phyloP scores from a whole-genome alignment of 257 asterid genomes.

The Ilex aquifolium region DNA sequence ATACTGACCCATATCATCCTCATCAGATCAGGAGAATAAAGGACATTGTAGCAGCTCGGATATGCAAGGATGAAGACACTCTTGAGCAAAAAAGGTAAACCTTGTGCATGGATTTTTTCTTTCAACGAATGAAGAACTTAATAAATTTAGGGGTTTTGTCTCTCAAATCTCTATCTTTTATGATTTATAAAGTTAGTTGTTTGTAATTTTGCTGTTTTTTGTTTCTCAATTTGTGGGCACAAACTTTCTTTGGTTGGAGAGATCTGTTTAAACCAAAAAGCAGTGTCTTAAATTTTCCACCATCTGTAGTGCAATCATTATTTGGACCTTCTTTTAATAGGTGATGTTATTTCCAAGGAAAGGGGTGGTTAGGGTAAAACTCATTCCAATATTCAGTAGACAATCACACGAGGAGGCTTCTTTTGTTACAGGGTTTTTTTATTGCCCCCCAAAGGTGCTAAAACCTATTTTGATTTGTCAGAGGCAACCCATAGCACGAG shows the following conservation, averaged over 20 bases:
- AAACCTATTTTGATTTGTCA: not conserved
- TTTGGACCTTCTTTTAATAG: not conserved
- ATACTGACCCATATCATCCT: not conserved
- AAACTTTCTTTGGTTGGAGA: not conserved
- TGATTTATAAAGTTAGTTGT: not conserved
- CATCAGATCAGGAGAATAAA: not conserved
- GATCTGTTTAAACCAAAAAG: not conserved
- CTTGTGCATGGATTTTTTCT: not conserved
- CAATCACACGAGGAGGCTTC: too few relatives aligned
- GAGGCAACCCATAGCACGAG: not conserved
- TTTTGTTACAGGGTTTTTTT: too few relatives aligned
- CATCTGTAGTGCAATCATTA: not conserved
- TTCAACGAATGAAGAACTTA: not conserved
- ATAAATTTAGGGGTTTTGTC: not conserved
- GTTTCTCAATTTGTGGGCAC: not conserved
- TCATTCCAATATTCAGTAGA: not conserved
- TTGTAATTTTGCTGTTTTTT: not conserved
- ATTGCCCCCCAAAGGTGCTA: not conserved
- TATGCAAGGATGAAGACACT: constrained; percentile 34
- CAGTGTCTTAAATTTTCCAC: not conserved
- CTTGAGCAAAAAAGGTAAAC: constrained; percentile 34
- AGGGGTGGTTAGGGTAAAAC: not conserved
- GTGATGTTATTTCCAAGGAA: not conserved
- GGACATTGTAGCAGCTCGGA: not conserved
- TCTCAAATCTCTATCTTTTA: not conserved